phyloP scores from a whole-genome alignment of 225 moss, liverwort and hornwort genomes.

The Asterella californica region DNA sequence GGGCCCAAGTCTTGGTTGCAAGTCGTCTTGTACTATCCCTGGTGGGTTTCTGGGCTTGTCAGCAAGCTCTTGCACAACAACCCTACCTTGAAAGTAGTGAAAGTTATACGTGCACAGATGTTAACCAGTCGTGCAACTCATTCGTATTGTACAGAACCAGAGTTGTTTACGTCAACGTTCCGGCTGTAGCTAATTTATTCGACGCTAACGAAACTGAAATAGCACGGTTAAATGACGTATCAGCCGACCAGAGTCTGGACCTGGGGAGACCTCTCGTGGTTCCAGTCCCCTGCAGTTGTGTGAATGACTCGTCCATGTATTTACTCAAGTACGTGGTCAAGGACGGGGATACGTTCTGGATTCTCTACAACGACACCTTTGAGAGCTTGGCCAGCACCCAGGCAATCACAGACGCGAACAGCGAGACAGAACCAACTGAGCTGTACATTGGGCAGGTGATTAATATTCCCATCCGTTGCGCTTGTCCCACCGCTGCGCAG shows the following conservation, averaged over 20 bases:
- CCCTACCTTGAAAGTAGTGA: conserved; percentile 24
- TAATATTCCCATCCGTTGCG: conserved; percentile 65
- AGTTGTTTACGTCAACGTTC: conserved; percentile 1
- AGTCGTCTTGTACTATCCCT: conserved; percentile 1
- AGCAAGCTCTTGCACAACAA: conserved; percentile 40
- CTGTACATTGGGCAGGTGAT: conserved; percentile 42
- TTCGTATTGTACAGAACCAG: conserved; percentile 37
- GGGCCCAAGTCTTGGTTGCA: neutral
- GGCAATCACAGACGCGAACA: conserved; percentile 48
- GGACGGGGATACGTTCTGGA: conserved; percentile 47
- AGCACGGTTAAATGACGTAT: conserved; percentile 32
- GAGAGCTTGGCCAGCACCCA: conserved; percentile 47
- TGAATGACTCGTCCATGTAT: conserved; percentile 35
- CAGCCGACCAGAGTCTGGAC: neutral
- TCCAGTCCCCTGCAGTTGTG: conserved; percentile 55
- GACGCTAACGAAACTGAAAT: conserved; percentile 27
- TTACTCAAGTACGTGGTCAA: conserved; percentile 52
- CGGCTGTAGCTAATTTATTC: conserved; percentile 23
- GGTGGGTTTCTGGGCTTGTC: conserved; percentile 5
- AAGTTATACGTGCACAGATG: conserved; percentile 46
- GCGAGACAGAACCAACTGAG: conserved; percentile 18
- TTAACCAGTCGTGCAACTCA: conserved; percentile 34
- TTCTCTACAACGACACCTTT: conserved; percentile 39
- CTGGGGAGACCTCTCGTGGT: conserved; percentile 36
- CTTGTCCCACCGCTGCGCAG: conserved; percentile 58